These are phyloP conservation scores for Xylaria sp. DNA, from an alignment of 2,329 filamentous ascomycete species.

Conservation along the genomic window DNA sequence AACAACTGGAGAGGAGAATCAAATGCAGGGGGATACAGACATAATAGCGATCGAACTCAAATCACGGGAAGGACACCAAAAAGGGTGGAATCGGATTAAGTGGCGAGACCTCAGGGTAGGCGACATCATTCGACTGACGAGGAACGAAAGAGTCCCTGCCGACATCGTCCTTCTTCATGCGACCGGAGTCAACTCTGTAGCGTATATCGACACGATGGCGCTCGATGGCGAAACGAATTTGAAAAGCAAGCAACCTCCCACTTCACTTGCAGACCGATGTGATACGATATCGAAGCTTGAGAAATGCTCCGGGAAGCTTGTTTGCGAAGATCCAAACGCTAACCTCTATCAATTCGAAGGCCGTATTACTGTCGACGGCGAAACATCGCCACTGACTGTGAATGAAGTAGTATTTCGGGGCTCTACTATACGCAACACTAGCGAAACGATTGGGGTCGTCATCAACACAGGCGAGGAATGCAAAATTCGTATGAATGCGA, in stretches of 20 bases:
- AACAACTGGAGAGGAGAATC: neutral
- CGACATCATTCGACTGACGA: constrained; percentile 73
- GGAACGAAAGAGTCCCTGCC: constrained; percentile 84
- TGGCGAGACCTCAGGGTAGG: constrained; percentile 78
- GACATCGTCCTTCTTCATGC: constrained; percentile 84
- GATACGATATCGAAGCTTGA: constrained; percentile 64
- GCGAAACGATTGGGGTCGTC: constrained; percentile 77
- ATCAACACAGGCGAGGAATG: constrained; percentile 92
- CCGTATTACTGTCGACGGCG: constrained; percentile 66
- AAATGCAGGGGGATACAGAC: neutral
- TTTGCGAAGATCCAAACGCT: constrained; percentile 80
- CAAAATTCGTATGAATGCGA: constrained; percentile 93
- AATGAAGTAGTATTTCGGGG: constrained; percentile 88
- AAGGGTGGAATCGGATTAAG: constrained; percentile 65
- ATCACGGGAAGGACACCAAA: constrained; percentile 31
- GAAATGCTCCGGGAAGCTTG: constrained; percentile 67
- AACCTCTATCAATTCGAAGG: constrained; percentile 83
- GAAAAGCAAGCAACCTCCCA: constrained; percentile 76
- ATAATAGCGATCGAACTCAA: constrained; percentile 20
- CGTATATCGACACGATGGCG: constrained; percentile 87
- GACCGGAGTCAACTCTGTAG: constrained; percentile 78
- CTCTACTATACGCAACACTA: constrained; percentile 80
- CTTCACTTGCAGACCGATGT: constrained; percentile 67
- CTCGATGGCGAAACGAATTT: constrained; percentile 85
- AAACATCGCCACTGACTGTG: constrained; percentile 76